Conservation (phyloP, 768 basidiomycete genomes). For the Tricholoma hemisulphureum region DNA sequence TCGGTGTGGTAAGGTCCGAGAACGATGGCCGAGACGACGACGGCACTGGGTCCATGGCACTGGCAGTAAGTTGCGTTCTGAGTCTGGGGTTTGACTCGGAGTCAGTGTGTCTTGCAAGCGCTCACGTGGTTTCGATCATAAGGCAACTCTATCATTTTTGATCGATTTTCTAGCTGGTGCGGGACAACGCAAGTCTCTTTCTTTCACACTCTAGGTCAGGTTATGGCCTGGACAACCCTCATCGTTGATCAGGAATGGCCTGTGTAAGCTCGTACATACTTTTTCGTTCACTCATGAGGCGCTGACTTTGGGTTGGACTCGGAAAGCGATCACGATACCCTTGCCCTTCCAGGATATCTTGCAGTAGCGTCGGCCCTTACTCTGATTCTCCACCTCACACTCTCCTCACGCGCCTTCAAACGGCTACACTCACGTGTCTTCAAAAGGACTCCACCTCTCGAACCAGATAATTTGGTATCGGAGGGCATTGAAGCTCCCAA, state of each 20-base stretch:
- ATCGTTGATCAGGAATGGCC: not conserved
- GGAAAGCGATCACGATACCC: slow-evolving; percentile 9
- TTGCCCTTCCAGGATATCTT: slow-evolving; percentile 17
- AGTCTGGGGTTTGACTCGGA: not conserved
- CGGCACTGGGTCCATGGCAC: slow-evolving; percentile 33
- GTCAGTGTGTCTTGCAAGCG: slow-evolving; percentile 8
- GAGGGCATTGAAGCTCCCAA: not conserved
- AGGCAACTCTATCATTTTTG: not conserved
- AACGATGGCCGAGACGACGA: slow-evolving; percentile 40
- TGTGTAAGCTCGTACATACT: not conserved
- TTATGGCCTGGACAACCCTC: not conserved
- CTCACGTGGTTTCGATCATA: not conserved
- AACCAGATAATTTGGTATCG: not conserved
- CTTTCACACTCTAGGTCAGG: not conserved
- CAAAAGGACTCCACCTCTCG: not conserved
- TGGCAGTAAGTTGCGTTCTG: slow-evolving; percentile 7
- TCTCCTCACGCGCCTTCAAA: slow-evolving; percentile 7
- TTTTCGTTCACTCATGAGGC: not conserved
- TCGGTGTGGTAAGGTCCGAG: slow-evolving; percentile 30
- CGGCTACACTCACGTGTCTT: slow-evolving; percentile 5
- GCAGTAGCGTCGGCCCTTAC: slow-evolving; percentile 13
- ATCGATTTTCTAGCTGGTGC: too few species aligned
- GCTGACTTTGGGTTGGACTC: not conserved
- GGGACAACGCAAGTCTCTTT: not conserved
- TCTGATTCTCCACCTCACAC: slow-evolving; percentile 13